Base-by-base conservation (phyloP, 495 filamentous ascomycete species). In the Platismatia glauca region DNA sequence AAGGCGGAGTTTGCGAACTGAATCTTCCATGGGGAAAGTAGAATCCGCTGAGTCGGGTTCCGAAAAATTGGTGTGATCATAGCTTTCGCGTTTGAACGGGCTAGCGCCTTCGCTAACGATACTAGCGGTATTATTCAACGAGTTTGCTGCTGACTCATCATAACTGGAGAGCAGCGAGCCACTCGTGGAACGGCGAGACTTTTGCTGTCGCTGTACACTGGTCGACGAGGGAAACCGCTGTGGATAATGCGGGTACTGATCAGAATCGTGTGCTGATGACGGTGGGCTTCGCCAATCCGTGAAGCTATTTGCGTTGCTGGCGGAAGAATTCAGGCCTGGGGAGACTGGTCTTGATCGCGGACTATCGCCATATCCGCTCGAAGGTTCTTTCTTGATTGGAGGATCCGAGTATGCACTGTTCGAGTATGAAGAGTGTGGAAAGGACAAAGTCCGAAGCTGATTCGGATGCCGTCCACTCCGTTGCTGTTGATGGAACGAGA, bases 21-120 rank as follows among this genome's bases (percentile, higher is more conserved):
- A 80, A 53, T 91, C 86, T 63, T 91, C 88, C 66, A 87, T 82
- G 22, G 82, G 77, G 57, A 88, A 88, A 60, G 65, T 67, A 16
- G 61, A 43, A 58, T 88, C 84, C 18, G 53, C 53, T 18, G 71
- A 77, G 62, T 90, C 88, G 44, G 75, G 71, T 81, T 85, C 85
- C 69, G 72, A 81, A 74, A 81, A 86, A 53, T 79, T 80, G 66
- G 71, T 79, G 63, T 79, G 87, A 69, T 83, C 86, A 72, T 81
- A 87, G 68, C 83, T 87, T 55, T 81, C 79, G 43, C 82, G 77
- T 64, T 84, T 80, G 16, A 81, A 78, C 16, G 22, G 57, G 57
- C 60, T 68, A 64, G 60, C 27, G 37, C 44, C 35, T 9, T 58
- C 53, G 43, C 59, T 57, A 44, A 44, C n/a, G 41, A 43, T n/a